Evolutionary conservation across 768 basidiomycete genomes (phyloP), one percentile per base, ranked within the genome.

Genomic region (Kwoniella sp.): DNA sequence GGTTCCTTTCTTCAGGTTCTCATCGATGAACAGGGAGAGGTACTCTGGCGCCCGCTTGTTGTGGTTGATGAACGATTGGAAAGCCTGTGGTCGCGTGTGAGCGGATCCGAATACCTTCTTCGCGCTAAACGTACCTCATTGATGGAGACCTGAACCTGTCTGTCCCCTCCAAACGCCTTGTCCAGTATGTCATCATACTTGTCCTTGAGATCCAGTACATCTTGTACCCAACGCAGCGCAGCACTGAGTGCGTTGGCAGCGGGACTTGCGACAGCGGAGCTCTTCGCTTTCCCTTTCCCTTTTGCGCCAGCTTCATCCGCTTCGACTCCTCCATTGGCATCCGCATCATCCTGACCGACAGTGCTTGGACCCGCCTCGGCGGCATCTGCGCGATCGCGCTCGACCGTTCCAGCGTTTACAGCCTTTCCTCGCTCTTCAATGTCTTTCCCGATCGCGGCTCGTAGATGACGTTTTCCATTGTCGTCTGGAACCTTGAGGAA

Each of bases 1-100:
- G 26, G 96, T 79, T 0, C 93, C 93, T 66, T 90, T 88, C 75
- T 86, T 90, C 20, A 99, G 79, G 70, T 98, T 85, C 54, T 98
- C 92, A 65, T 99, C 95, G 54, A 99, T 91, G 75, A 89, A 99
- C 44, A 99, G 76, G 3, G 95, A 98, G 34, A 98, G 88, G 70
- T 84, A 98, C 69, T 99, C 95, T 6, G 95, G 85, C 15, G 88
- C 83, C 62, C 88, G 87, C 31, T 83, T 81, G 64, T 95, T 89
- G 19, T 79, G 75, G 75, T 98, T 96, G 69, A 98, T 83, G 73
- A 96, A 95, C 1, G 83, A 80, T 74, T 86, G 84, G 69, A 96
- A 98, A 0, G 91, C 91, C 93, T 99, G 59, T 8, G 12, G 25
- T 17, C 42, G 19, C 36, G n/a, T 33, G 29, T 41, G 14, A 48